phyloP scores from a whole-genome alignment of 352 stramenopile species.

The Phytophthora crassamura region DNA sequence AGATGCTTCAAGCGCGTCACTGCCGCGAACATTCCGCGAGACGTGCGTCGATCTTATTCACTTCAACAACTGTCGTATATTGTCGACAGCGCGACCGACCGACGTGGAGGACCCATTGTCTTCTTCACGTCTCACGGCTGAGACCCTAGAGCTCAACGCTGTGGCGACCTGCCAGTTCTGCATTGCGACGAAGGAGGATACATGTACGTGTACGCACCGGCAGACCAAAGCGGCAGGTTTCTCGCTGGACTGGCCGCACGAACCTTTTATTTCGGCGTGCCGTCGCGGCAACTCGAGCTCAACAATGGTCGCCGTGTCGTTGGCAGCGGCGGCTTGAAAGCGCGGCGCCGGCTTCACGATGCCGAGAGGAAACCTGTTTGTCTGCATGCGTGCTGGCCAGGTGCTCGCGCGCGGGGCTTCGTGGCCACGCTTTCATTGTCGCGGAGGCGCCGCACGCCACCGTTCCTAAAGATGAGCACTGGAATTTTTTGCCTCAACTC shows the following conservation, averaged over 20 bases:
- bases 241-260: conserved; percentile 5
- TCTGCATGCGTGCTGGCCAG: neutral
- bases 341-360: neutral
- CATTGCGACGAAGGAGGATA: neutral
- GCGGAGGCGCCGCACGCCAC: conserved; percentile 12
- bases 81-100: no score
- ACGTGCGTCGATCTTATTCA: no score
- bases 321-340: conserved; percentile 8
- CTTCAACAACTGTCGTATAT: no score
- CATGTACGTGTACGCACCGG: neutral
- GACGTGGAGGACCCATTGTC: no score
- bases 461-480: conserved; percentile 20
- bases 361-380: neutral
- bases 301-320: conserved; percentile 16
- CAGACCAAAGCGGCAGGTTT: neutral
- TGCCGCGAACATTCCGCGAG: no score
- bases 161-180: neutral
- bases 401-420: neutral
- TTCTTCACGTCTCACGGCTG: no score
- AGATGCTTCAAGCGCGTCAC: no score
- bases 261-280: conserved; percentile 32
- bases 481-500: conserved; percentile 20
- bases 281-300: neutral
- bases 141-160: no score
- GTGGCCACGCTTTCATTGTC: neutral